Percentiles rank a stretch among this genome's conserved stretches.
Evolutionary conservation across 148 eudicot genomes (phyloP).

Genomic region (Silene latifolia): DNA sequence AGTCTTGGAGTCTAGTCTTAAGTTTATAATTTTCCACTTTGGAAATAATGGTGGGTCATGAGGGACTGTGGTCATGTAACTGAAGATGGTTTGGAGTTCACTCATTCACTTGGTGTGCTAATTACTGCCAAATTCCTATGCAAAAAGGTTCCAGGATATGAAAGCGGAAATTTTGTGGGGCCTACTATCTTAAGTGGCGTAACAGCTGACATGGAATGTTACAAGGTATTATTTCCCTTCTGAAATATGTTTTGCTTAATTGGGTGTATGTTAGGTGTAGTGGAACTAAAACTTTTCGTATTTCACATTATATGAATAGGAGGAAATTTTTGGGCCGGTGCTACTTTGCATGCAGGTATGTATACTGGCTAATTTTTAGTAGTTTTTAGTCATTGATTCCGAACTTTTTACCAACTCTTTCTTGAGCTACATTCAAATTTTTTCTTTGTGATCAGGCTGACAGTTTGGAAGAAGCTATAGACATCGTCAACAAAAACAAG

Average conservation of each 20-base stretch:
- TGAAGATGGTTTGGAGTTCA: not conserved
- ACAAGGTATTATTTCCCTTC: slow-evolving; percentile 49
- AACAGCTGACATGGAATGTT: slow-evolving; percentile 90
- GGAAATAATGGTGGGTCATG: not conserved
- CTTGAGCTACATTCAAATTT: slow-evolving; percentile 8
- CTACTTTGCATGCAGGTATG: slow-evolving; percentile 96
- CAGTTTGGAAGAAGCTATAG: slow-evolving; percentile 91
- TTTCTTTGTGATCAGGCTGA: slow-evolving; percentile 54
- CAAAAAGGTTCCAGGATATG: slow-evolving; percentile 85
- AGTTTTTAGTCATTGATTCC: slow-evolving; percentile 7
- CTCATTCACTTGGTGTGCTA: not conserved
- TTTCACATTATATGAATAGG: slow-evolving; percentile 42
- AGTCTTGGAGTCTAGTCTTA: not conserved
- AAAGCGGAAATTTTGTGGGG: slow-evolving; percentile 87
- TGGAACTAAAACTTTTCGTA: not conserved
- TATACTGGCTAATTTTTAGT: slow-evolving; percentile 21
- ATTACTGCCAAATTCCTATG: slow-evolving; percentile 4
- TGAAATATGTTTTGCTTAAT: not conserved
- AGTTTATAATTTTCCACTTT: not conserved
- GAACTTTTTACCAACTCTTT: not conserved
- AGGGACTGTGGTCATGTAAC: not conserved
- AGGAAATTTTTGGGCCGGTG: slow-evolving; percentile 98
- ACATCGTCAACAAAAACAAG: slow-evolving; percentile 79
- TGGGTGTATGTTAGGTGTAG: not conserved
- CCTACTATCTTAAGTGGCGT: slow-evolving; percentile 89